phyloP scores from a whole-genome alignment of 257 asterid genomes.

The Eustoma russellianum region DNA sequence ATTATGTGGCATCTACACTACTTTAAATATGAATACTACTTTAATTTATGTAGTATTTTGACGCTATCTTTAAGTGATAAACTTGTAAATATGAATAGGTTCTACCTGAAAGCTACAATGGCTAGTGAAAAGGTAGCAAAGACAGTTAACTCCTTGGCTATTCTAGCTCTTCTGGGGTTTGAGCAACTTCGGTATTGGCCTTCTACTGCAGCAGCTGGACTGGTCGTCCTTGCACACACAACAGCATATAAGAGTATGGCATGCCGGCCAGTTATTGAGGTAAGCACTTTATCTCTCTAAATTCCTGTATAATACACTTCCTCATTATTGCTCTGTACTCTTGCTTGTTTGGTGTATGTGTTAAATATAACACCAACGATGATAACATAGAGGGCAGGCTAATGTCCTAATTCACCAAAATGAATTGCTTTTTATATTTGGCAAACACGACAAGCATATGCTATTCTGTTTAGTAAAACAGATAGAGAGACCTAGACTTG shows the following conservation, averaged over 20 bases:
- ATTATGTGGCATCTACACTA: too few species aligned
- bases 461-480: too few species aligned
- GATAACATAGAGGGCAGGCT: background rate
- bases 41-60: too few species aligned
- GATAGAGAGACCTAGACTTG: too few species aligned
- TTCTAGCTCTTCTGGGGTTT: slow-evolving; percentile 69
- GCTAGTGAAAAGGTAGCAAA: slow-evolving; percentile 52
- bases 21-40: too few species aligned
- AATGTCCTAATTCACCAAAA: background rate
- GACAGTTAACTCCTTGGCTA: slow-evolving; percentile 61
- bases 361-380: background rate
- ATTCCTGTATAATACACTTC: background rate
- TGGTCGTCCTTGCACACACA: slow-evolving; percentile 69
- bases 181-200: slow-evolving; percentile 94
- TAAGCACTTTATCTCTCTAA: slow-evolving; percentile 12
- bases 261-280: slow-evolving; percentile 43
- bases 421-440: background rate
- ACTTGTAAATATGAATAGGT: slow-evolving; percentile 40
- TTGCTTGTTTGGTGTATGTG: background rate
- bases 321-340: background rate
- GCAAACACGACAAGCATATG: too few species aligned
- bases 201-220: slow-evolving; percentile 86
- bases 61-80: background rate
- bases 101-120: slow-evolving; percentile 70
- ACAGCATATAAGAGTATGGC: slow-evolving; percentile 52